These are phyloP conservation scores for Lactarius hengduanensis DNA, from an alignment of 768 basidiomycete genomes.

Conservation along the genomic window DNA sequence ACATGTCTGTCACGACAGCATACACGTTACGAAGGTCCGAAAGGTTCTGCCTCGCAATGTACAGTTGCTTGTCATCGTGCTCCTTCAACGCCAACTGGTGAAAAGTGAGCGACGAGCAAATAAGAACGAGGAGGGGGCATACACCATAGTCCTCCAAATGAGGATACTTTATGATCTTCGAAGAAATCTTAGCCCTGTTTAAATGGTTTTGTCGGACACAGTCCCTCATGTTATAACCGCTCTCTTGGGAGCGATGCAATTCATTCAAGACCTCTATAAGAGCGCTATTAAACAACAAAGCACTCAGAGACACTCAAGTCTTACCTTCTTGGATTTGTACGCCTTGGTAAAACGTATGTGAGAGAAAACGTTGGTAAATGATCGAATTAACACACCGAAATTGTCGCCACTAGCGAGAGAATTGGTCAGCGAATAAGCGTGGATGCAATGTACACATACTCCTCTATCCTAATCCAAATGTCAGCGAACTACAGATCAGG, in stretches of 20 bases:
- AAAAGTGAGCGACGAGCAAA: not conserved
- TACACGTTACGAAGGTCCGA: conserved; percentile 74
- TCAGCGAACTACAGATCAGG: conserved; percentile 19
- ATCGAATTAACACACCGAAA: conserved; percentile 50
- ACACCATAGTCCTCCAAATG: conserved; percentile 74
- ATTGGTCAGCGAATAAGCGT: conserved; percentile 3
- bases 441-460: conserved; percentile 42
- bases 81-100: conserved; percentile 63
- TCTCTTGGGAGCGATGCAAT: conserved; percentile 76
- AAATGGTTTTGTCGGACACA: conserved; percentile 59
- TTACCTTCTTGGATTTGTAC: conserved; percentile 80
- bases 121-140: conserved; percentile 26
- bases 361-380: not conserved
- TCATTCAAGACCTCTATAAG: conserved; percentile 68
- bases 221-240: conserved; percentile 74
- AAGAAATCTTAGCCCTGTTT: conserved; percentile 70
- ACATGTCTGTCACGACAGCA: conserved; percentile 68
- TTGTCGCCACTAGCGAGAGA: conserved; percentile 60
- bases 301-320: conserved; percentile 16
- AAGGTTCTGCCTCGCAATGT: conserved; percentile 68
- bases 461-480: conserved; percentile 27
- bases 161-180: conserved; percentile 78
- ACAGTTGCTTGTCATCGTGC: conserved; percentile 77
- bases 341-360: conserved; percentile 40
- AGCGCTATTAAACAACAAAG: not conserved